A percentile compares a stretch with the other conserved stretches of the same genome.
Conservation (phyloP, 805 yeast species). For the Cyberlindnera samutprakarnensis region DNA sequence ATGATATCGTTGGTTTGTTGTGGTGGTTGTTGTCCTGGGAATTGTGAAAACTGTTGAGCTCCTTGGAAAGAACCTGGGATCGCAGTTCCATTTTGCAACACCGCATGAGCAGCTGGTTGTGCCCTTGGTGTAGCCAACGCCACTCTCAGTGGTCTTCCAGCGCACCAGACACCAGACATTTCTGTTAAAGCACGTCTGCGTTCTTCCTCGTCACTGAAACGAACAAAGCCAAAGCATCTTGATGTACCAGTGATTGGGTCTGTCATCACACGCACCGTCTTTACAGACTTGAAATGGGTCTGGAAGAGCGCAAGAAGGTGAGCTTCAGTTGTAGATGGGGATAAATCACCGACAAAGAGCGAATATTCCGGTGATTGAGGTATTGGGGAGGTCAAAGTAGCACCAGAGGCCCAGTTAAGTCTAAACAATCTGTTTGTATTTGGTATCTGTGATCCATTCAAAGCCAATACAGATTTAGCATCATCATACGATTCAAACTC, state of each 20-base stretch:
- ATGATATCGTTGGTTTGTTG: slow-evolving; percentile 17
- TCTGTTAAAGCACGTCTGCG: slow-evolving; percentile 60
- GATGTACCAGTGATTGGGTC: slow-evolving; percentile 75
- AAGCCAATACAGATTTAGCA: slow-evolving; percentile 59
- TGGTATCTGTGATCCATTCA: slow-evolving; percentile 62
- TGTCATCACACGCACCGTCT: slow-evolving; percentile 80
- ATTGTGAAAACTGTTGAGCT: slow-evolving; percentile 9
- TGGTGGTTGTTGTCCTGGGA: slow-evolving; percentile 16
- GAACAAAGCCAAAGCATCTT: slow-evolving; percentile 74
- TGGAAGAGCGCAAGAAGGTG: slow-evolving; percentile 69
- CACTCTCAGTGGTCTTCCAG: slow-evolving; percentile 69
- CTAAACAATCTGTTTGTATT: slow-evolving; percentile 58
- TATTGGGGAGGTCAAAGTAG: slow-evolving; percentile 63
- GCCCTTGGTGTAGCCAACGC: slow-evolving; percentile 75
- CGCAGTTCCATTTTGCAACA: slow-evolving; percentile 1
- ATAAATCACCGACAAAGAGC: slow-evolving; percentile 74
- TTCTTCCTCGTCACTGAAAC: slow-evolving; percentile 65
- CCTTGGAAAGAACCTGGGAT: slow-evolving; percentile 4
- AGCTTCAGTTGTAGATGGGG: slow-evolving; percentile 75
- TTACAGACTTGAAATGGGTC: slow-evolving; percentile 54
- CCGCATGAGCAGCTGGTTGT: slow-evolving; percentile 12
- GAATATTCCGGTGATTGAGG: slow-evolving; percentile 72
- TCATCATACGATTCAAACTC: slow-evolving; percentile 64
- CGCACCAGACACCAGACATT: slow-evolving; percentile 77
- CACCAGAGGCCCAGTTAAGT: slow-evolving; percentile 81